Evolutionary conservation across 208 protist genomes (phyloP), one percentile per base, ranked within the genome.

Genomic region (Crithidia bombi): DNA sequence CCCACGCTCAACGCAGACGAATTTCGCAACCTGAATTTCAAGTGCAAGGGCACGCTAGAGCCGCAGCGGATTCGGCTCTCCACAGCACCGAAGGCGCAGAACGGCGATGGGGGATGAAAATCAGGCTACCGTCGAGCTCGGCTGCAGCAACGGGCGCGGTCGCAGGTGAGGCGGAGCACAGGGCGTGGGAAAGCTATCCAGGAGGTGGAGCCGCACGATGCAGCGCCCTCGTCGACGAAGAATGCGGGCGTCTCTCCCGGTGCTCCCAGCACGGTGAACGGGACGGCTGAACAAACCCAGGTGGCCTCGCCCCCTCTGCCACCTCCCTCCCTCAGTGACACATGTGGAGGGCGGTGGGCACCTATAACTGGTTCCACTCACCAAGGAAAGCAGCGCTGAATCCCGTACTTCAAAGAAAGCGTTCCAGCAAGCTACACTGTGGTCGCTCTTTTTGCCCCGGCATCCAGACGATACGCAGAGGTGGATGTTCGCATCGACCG

Each of bases 41-140:
- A 83, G 66, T 89, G 73, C 19, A 97, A 97, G 54, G 93, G 90
- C 41, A 85, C 25, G 23, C 83, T 95, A 25, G 90, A 95, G 58
- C 85, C 86, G 30, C 93, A 97, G 79, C 82, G 93, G 23, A 93
- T 97, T 59, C 90, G 93, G 3, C 75, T 97, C 10, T 86, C 82
- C 14, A 52, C 56, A 15, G 44, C 44, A 30, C 76, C 73, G 15
- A 86, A 89, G 69, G 25, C 56, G 5, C 67, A 54, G 14, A 95
- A 95, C 68, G n/a, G 89, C 90, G n/a, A 76, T 97, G 75, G 82
- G 78, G 0, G 86, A 96, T 57, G 93, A 97, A n/a, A 44, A 97
- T 97, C 58, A 75, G 83, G 44, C 80, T 97, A 11, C 89, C 92
- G 7, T 28, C 65, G 14, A 70, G 79, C 41, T 55, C 36, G 7